Conservation (phyloP, 1,284 basidiomycete genomes). For the Wolfiporia cocos region DNA sequence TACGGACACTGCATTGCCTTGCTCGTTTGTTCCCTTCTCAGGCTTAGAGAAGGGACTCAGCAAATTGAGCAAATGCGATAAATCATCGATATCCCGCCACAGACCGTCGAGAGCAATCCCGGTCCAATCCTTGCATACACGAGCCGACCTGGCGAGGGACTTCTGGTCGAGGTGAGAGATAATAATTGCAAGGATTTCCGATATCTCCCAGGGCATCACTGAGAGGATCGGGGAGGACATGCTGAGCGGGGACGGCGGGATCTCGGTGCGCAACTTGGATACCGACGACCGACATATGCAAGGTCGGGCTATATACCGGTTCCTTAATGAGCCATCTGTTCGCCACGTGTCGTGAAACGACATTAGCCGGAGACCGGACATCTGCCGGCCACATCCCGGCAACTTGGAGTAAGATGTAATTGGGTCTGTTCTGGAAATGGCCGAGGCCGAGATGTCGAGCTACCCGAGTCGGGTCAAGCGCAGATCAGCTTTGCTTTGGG, state of each 20-base stretch:
- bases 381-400: too few species aligned
- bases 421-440: too few species aligned
- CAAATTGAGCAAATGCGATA: slow-evolving; percentile 39
- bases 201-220: slow-evolving; percentile 12
- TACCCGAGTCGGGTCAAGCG: too few species aligned
- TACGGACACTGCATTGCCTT: neutral
- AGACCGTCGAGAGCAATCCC: slow-evolving; percentile 22
- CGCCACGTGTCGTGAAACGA: neutral
- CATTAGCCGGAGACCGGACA: too few species aligned
- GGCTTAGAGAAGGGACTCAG: slow-evolving; percentile 33
- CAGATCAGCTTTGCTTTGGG: too few species aligned
- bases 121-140: slow-evolving; percentile 23
- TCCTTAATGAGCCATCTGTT: neutral
- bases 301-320: slow-evolving; percentile 19
- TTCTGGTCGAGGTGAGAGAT: slow-evolving; percentile 22
- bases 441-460: too few species aligned
- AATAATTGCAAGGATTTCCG: slow-evolving; percentile 22
- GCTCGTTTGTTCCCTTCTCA: slow-evolving; percentile 8
- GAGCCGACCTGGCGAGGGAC: slow-evolving; percentile 17
- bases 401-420: too few species aligned
- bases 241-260: neutral
- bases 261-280: slow-evolving; percentile 4
- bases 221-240: neutral
- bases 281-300: slow-evolving; percentile 5
- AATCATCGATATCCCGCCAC: slow-evolving; percentile 26